Evolutionary conservation across 2,329 filamentous ascomycete genomes (phyloP).

Genomic region (Cercospora zeina): DNA sequence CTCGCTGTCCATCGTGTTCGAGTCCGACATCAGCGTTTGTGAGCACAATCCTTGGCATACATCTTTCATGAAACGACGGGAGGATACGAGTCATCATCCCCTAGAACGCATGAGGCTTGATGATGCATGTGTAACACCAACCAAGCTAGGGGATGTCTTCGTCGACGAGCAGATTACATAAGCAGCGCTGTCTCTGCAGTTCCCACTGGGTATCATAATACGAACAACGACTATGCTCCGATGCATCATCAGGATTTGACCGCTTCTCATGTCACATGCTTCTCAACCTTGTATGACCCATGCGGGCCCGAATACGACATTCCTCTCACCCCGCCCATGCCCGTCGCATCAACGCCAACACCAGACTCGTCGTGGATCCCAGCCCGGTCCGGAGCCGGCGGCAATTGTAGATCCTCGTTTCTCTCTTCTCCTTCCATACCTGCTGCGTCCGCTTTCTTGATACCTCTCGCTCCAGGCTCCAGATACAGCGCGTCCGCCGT

Average conservation of each 20-base stretch:
- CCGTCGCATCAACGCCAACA: conserved; percentile 31
- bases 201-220: background rate
- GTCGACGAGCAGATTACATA: background rate
- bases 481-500: conserved; percentile 38
- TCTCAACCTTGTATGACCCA: background rate
- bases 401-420: conserved; percentile 33
- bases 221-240: background rate
- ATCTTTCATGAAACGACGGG: background rate
- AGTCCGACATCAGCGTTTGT: background rate
- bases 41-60: background rate
- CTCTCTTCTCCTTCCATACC: conserved; percentile 36
- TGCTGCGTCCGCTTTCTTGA: conserved; percentile 38
- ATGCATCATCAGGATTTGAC: background rate
- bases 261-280: background rate
- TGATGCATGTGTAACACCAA: no score
- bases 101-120: no score
- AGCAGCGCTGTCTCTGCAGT: no score
- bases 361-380: conserved; percentile 38
- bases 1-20: background rate
- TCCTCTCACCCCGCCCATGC: conserved; percentile 33
- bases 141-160: no score
- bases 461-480: conserved; percentile 37
- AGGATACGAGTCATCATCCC: no score
- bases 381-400: conserved; percentile 30
- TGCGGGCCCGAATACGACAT: conserved; percentile 27